Evolutionary conservation across 805 yeast species (phyloP).

Genomic region (Nakazawaea laoshanensis): DNA sequence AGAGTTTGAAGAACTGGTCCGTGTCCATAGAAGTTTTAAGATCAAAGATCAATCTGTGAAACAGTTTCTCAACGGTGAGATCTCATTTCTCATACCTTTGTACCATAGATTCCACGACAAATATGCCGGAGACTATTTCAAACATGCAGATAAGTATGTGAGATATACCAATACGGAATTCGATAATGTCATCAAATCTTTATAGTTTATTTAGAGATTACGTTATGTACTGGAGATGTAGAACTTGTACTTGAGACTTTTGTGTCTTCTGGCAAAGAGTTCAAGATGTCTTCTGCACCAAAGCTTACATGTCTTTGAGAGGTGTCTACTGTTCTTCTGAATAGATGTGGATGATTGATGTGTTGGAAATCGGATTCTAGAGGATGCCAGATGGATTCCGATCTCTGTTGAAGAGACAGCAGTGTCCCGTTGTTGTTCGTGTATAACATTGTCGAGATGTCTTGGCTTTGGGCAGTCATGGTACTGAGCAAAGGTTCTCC

Average conservation of each 20-base stretch:
- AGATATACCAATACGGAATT: constrained; percentile 29
- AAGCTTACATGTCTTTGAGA: constrained; percentile 15
- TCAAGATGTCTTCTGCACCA: constrained; percentile 21
- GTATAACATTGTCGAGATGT: constrained; percentile 12
- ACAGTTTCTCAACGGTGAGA: constrained; percentile 59
- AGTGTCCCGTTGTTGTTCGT: constrained; percentile 6
- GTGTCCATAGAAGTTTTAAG: constrained; percentile 54
- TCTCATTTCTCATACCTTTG: constrained; percentile 71
- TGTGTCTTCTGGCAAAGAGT: constrained; percentile 3
- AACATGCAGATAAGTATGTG: constrained; percentile 62
- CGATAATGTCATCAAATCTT: constrained; percentile 26
- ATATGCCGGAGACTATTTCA: constrained; percentile 66
- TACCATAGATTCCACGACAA: constrained; percentile 81
- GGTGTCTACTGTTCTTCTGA: constrained; percentile 2
- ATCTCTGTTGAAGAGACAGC: constrained; percentile 5
- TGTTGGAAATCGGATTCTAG: constrained; percentile 12
- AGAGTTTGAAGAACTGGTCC: constrained; percentile 71
- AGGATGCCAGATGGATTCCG: constrained; percentile 18
- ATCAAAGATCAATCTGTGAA: constrained; percentile 62
- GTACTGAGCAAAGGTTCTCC: constrained; percentile 9
- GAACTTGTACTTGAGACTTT: constrained; percentile 4
- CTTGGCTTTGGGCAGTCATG: constrained; percentile 7
- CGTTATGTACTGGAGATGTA: too few relatives aligned
- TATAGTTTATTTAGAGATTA: too few relatives aligned
- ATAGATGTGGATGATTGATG: constrained; percentile 7